Evolutionary conservation across 805 yeast species (phyloP).

Genomic region (Wickerhamomyces alni): DNA sequence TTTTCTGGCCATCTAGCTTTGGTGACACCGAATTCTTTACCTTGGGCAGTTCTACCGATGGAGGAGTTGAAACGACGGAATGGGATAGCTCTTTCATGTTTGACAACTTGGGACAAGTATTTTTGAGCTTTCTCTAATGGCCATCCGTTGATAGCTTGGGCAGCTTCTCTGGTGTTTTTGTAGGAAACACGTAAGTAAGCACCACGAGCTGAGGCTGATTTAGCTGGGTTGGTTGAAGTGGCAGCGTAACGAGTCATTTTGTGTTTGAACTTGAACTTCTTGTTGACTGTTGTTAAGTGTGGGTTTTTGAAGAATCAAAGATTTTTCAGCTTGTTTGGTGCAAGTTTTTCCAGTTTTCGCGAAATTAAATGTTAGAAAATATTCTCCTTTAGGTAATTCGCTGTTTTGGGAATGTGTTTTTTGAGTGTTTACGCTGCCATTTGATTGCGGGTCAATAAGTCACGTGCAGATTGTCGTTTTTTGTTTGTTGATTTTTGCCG

Average conservation of each 20-base stretch:
- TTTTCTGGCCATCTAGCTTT: conserved; percentile 99
- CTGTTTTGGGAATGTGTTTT: neutral
- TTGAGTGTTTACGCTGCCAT: neutral
- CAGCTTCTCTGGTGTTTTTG: conserved; percentile 99
- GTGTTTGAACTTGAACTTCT: neutral
- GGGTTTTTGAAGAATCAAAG: neutral
- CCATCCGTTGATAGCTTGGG: conserved; percentile 98
- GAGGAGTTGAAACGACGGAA: conserved; percentile 97
- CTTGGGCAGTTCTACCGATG: conserved; percentile 99
- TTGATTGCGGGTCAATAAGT: neutral
- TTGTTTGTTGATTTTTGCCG: neutral
- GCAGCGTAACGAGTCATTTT: conserved; percentile 99
- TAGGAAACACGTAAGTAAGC: conserved; percentile 97
- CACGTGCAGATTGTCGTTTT: neutral
- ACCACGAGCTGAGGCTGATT: conserved; percentile 99
- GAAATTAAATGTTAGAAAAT: neutral
- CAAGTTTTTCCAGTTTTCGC: neutral
- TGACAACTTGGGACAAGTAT: conserved; percentile 93
- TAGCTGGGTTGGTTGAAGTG: conserved; percentile 98
- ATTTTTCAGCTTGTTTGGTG: neutral
- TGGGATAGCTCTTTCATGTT: conserved; percentile 99
- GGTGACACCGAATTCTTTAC: conserved; percentile 99
- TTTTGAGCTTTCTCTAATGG: conserved; percentile 90
- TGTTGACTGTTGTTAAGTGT: neutral
- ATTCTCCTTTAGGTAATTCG: neutral